Base-by-base conservation (phyloP, 495 filamentous ascomycete genomes). In the Neurospora sp. region DNA sequence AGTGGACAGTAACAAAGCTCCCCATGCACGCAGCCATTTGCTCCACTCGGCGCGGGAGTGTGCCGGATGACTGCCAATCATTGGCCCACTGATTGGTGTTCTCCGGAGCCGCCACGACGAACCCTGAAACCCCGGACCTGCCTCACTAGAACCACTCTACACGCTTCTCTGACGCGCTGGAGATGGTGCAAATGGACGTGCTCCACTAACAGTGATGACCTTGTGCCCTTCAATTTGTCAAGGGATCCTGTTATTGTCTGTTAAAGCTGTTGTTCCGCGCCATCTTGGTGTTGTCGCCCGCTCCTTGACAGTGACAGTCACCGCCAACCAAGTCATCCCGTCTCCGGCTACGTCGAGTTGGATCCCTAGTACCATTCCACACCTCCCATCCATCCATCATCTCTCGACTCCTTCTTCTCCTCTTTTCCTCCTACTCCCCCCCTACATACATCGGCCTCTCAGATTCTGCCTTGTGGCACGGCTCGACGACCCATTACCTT, bases 291-390 rank as follows among this genome's bases (percentile, higher is more conserved):
- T 46, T 54, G 20, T 54, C 20, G 48, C 48, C 48, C 48, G 23
- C 48, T 59, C 20, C 48, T 59, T 59, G 48, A 59, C 48, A 27
- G 54, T 5, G 54, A 66, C 54, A 66, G 78, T 79, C 79, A 80
- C 79, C 77, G 77, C 79, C 77, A 80, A 79, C 78, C 77, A 76
- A 59, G 31, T 23, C 72, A 74, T 66, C 27, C 46, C 72, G 69
- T 76, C 77, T 77, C 46, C 72, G 69, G 75, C 77, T 77, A 71
- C 72, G 76, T 76, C 72, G 76, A 38, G 40, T 39, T 41, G 66
- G 70, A 42, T 46, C 37, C 70, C 48, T 59, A 59, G 31, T 14
- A 7, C 7, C n/a, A 23, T 20, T 66, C 54, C 48, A 59, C 48
- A 59, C 48, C 48, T 59, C 71, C 44, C 54, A 69, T 74, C 69